A percentile compares a stretch with the other conserved stretches of the same genome.
These are phyloP conservation scores for Pascua guehoae DNA, from an alignment of 1,284 basidiomycete genomes.

Conservation along the genomic window DNA sequence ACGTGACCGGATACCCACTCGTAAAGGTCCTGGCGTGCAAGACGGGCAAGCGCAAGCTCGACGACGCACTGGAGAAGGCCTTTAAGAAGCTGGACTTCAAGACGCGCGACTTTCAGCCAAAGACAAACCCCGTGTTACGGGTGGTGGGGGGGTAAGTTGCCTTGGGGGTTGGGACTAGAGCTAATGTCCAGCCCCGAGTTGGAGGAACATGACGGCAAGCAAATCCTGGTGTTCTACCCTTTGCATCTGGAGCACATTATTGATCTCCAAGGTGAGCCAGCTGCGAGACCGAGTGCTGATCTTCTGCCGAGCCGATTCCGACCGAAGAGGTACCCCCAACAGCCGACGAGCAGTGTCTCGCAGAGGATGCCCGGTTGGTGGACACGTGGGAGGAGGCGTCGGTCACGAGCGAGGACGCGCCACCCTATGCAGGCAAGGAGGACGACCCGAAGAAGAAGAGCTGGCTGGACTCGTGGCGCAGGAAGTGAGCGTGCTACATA, in stretches of 20 bases:
- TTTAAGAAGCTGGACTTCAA: constrained; percentile 7
- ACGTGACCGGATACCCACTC: constrained; percentile 4
- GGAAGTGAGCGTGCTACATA: too few relatives aligned
- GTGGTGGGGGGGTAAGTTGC: constrained; percentile 2
- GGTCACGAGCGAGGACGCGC: constrained; percentile 2
- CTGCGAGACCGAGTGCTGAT: not conserved
- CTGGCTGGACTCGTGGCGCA: too few relatives aligned
- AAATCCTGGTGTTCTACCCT: constrained; percentile 3
- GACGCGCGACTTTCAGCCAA: constrained; percentile 7
- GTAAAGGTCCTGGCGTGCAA: constrained; percentile 6
- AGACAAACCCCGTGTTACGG: constrained; percentile 3
- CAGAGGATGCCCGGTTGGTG: not conserved
- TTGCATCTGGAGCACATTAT: constrained; percentile 4
- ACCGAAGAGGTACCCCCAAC: not conserved
- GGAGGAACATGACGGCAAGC: not conserved
- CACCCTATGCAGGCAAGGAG: not conserved
- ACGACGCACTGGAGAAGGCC: not conserved
- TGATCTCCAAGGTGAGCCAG: constrained; percentile 1
- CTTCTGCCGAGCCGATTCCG: not conserved
- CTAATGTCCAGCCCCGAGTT: not conserved
- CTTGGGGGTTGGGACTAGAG: not conserved
- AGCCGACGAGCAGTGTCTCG: not conserved
- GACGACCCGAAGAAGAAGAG: not conserved
- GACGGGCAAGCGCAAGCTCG: constrained; percentile 6
- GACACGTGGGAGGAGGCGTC: constrained; percentile 4